Conservation (phyloP, 345 rosid genomes). For the Lepidium sativum region DNA sequence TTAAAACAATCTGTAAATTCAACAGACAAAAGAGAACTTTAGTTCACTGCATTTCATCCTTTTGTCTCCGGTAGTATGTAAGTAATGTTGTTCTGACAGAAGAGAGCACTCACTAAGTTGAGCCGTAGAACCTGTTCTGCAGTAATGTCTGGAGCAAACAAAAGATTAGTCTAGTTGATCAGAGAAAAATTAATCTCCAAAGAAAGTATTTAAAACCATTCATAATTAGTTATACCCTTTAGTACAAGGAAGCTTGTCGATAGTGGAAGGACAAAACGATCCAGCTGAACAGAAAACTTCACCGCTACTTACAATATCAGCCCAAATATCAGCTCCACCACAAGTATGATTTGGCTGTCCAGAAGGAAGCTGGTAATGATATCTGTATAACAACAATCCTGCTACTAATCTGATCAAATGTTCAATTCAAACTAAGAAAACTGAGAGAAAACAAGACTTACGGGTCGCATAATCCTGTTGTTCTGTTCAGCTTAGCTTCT, state of each 20-base stretch:
- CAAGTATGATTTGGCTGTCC: slow-evolving; percentile 72
- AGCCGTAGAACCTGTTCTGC: slow-evolving; percentile 83
- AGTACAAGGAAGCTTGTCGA: slow-evolving; percentile 69
- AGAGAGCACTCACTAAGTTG: slow-evolving; percentile 39
- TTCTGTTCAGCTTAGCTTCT: slow-evolving; percentile 48
- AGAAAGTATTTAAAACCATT: slow-evolving; percentile 20
- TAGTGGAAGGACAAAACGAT: slow-evolving; percentile 78
- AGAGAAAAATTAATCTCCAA: neutral
- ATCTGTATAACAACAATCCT: slow-evolving; percentile 54
- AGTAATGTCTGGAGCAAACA: slow-evolving; percentile 61
- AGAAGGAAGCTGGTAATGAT: slow-evolving; percentile 77
- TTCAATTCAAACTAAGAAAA: neutral
- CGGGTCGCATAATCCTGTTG: slow-evolving; percentile 95
- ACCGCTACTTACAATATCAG: slow-evolving; percentile 63
- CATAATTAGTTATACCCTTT: slow-evolving; percentile 57
- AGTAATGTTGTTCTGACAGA: neutral
- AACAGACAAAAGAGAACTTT: neutral
- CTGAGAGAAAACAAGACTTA: slow-evolving; percentile 38
- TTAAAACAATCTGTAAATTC: slow-evolving; percentile 65
- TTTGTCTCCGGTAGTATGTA: neutral
- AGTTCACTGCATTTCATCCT: neutral
- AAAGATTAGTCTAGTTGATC: slow-evolving; percentile 12
- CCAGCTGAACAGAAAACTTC: slow-evolving; percentile 93
- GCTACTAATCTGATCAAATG: slow-evolving; percentile 37
- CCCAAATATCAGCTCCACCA: slow-evolving; percentile 95